phyloP scores from a whole-genome alignment of 2,329 filamentous ascomycete species.

The Chrysosphaeria jannelii region DNA sequence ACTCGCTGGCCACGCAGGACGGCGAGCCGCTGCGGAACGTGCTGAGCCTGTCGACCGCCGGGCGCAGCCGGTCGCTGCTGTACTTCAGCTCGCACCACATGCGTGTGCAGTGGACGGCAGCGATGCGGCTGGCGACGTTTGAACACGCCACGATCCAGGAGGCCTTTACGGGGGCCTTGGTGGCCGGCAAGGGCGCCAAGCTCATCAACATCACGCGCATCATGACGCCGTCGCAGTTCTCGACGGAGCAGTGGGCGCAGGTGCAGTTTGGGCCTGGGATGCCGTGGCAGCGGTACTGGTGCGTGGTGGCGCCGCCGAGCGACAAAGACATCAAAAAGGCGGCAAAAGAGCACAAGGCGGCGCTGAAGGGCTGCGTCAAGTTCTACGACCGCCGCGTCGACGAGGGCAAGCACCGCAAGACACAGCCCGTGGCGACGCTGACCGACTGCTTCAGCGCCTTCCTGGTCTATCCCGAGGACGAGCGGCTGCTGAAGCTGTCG shows the following conservation, averaged over 20 bases:
- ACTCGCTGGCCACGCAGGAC: neutral
- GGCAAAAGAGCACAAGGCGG: constrained; percentile 31
- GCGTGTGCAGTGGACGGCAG: constrained; percentile 82
- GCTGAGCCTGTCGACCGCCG: constrained; percentile 80
- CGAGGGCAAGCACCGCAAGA: constrained; percentile 72
- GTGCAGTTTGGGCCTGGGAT: constrained; percentile 89
- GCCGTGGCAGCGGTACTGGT: constrained; percentile 91
- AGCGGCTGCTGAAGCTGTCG: constrained; percentile 82
- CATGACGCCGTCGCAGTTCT: constrained; percentile 50
- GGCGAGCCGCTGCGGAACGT: constrained; percentile 65
- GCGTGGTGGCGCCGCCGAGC: constrained; percentile 70
- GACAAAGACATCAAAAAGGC: constrained; percentile 71
- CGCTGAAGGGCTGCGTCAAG: constrained; percentile 67
- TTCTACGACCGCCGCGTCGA: constrained; percentile 62
- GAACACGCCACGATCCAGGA: constrained; percentile 84
- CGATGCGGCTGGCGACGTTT: constrained; percentile 77
- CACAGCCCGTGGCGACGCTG: constrained; percentile 67
- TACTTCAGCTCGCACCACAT: constrained; percentile 93
- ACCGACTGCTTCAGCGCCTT: constrained; percentile 77
- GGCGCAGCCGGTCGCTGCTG: constrained; percentile 77
- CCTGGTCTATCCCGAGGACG: constrained; percentile 84
- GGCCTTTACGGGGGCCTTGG: constrained; percentile 82
- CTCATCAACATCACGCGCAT: constrained; percentile 78
- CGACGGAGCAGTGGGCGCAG: constrained; percentile 74
- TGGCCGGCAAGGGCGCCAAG: constrained; percentile 72